Evolutionary conservation across 179 eudicot genomes (phyloP), one percentile per base, ranked within the genome.

Genomic region (Gypsophila paniculata): DNA sequence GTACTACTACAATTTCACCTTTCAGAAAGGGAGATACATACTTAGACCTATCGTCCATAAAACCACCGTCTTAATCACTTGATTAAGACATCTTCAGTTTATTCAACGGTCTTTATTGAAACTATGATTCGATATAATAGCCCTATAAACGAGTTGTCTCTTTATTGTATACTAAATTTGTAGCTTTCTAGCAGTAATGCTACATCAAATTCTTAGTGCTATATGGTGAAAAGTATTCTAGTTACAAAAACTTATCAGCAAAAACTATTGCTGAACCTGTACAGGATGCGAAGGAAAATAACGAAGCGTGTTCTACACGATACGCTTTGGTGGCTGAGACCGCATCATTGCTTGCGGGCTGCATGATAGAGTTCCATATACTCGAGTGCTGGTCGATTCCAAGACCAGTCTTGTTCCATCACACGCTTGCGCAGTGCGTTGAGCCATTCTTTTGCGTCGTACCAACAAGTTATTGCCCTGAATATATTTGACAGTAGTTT

Each of bases 401-500:
- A 95, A 8, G 99, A 88, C 99, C 99, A 95, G 63, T 95, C 99
- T 83, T 95, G 97, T 76, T 88, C 97, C 99, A 95, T 95, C 68
- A 91, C 97, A 39, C 86, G 84, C 84, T 88, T 87, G 74, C 97
- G 90, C 75, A 95, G 69, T 32, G 85, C 48, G 82, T 91, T 69
- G 52, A 95, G 82, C 96, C 96, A 90, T 29, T 92, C 96, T 78
- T 81, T 85, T 52, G 82, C 82, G 17, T 95, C 84, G 10, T 87
- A 92, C 95, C 96, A 95, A 71, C 93, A 85, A 29, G 97, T 80
- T 58, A 95, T 78, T 57, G 97, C 99, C 85, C 99, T 95, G 88
- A 66, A 52, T 8, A 38, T 52, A 67, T n/a, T 25, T 0, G 12
- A 29, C 51, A 32, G 68, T 68, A 17, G 52, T 18, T 65, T 65